Percentiles rank a stretch among this genome's conserved stretches.
Evolutionary conservation across 805 yeast genomes (phyloP).

Genomic region (Clavispora santaluciae): DNA sequence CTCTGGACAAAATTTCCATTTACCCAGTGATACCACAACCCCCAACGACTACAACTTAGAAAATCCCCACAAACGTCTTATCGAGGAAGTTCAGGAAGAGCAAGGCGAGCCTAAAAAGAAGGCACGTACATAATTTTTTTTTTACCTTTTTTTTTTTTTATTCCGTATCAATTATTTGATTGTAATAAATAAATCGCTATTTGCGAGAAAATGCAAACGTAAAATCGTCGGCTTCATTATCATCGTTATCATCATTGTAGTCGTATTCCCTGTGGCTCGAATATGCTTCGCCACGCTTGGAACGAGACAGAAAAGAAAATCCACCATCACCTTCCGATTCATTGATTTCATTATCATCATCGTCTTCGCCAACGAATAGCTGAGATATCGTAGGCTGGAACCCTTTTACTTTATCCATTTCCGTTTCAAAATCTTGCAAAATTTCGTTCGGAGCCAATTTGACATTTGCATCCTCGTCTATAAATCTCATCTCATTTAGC

Average conservation of each 20-base stretch:
- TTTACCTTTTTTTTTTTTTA: neutral
- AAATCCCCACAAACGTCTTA: constrained; percentile 1
- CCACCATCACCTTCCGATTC: constrained; percentile 2
- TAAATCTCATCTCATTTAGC: constrained; percentile 5
- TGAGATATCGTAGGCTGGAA: constrained; percentile 12
- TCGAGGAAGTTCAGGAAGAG: constrained; percentile 11
- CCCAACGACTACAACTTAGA: neutral
- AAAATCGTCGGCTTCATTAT: constrained; percentile 9
- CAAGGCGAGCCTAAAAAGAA: neutral
- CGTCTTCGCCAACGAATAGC: constrained; percentile 12
- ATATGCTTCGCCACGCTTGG: no score
- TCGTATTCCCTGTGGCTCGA: neutral
- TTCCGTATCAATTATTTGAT: neutral
- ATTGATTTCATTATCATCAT: constrained; percentile 1
- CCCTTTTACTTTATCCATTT: constrained; percentile 14
- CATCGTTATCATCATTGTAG: constrained; percentile 1
- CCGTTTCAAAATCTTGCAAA: constrained; percentile 9
- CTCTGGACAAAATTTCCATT: constrained; percentile 1
- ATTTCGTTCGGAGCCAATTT: neutral
- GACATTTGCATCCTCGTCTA: neutral
- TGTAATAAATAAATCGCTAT: neutral
- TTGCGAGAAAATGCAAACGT: constrained; percentile 11
- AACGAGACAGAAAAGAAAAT: neutral
- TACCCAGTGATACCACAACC: neutral
- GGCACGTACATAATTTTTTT: neutral